Base-by-base conservation (phyloP, 306 rosid species). In the Abrus pulchellus region DNA sequence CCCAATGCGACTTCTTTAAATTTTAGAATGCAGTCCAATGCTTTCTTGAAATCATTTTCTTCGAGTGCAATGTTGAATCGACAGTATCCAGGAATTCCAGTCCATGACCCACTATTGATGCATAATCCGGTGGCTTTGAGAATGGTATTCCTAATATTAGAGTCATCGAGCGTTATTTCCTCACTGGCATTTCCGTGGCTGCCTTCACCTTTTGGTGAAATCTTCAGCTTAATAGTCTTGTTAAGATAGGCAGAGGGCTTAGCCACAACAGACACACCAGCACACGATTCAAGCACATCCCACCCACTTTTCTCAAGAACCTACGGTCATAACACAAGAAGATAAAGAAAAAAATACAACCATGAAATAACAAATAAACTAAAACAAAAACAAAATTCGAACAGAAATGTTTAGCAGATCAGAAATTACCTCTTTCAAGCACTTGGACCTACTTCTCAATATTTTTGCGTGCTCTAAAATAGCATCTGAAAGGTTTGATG, bases 51-150 rank as follows among this genome's bases (percentile, higher is more conserved):
- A 64, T 91, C 94, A 66, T 74, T 85, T 72, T 95, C 98, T 86
- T 91, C 97, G 71, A 93, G 77, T 3, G 98, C 98, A 72, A 90
- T 83, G 59, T 92, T 90, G 87, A 95, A 90, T 49, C 98, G 90
- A 74, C 99, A 95, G 83, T 88, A 95, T 80, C 98, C 94, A 62
- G 98, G 98, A 80, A 95, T 90, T 74, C 97, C 98, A 33, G 99
- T 93, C 99, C 98, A 95, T 9, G 84, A 89, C 85, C 97, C 88
- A 72, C 98, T 89, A 59, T 95, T 95, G 89, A 93, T 92, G 93
- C 98, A 93, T 75, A 95, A 83, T 45, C 97, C 99, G 40, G 97
- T 95, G 84, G 89, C 82, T 83, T 82, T 88, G 65, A 86, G 88
- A 59, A 95, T 75, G 68, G 85, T 92, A 72, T 73, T 91, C 86